Evolutionary conservation across 2,329 filamentous ascomycete genomes (phyloP).

Genomic region (Colletotrichum lindemuthianum): DNA sequence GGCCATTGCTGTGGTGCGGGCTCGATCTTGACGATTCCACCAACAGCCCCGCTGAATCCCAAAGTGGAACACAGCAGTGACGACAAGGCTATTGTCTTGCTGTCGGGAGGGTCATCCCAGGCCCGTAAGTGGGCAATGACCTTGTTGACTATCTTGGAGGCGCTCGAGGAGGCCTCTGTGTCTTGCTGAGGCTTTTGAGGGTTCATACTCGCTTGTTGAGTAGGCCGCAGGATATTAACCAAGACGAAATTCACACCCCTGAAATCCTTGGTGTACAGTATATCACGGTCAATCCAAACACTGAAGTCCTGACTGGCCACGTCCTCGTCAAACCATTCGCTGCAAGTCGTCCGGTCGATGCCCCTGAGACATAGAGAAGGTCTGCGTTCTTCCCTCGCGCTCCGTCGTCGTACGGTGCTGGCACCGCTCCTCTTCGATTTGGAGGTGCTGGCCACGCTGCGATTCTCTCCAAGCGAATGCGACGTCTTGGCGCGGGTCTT

Average conservation of each 20-base stretch:
- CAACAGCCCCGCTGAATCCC: slow-evolving; percentile 77
- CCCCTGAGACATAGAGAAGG: slow-evolving; percentile 82
- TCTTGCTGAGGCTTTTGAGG: slow-evolving; percentile 73
- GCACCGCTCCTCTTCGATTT: slow-evolving; percentile 78
- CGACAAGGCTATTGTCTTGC: slow-evolving; percentile 82
- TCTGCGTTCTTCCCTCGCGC: slow-evolving; percentile 70
- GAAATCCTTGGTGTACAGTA: slow-evolving; percentile 76
- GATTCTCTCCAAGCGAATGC: slow-evolving; percentile 75
- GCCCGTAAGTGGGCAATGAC: slow-evolving; percentile 78
- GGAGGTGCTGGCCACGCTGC: slow-evolving; percentile 83
- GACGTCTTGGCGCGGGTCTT: slow-evolving; percentile 82
- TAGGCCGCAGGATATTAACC: slow-evolving; percentile 54
- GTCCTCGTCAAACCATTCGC: slow-evolving; percentile 83
- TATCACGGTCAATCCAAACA: slow-evolving; percentile 86
- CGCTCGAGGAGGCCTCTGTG: slow-evolving; percentile 66
- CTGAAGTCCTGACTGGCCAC: slow-evolving; percentile 68
- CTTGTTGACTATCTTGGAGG: slow-evolving; percentile 67
- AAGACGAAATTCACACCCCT: slow-evolving; percentile 80
- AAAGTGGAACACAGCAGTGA: slow-evolving; percentile 79
- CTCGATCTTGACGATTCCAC: slow-evolving; percentile 88
- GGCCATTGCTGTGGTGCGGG: slow-evolving; percentile 79
- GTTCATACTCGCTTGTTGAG: slow-evolving; percentile 11
- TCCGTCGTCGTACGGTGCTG: slow-evolving; percentile 72
- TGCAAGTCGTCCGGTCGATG: slow-evolving; percentile 75
- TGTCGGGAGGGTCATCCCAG: slow-evolving; percentile 90